These are phyloP conservation scores for Helicostylum pulchrum DNA, from an alignment of 192 early-diverging fungal species.

Conservation along the genomic window DNA sequence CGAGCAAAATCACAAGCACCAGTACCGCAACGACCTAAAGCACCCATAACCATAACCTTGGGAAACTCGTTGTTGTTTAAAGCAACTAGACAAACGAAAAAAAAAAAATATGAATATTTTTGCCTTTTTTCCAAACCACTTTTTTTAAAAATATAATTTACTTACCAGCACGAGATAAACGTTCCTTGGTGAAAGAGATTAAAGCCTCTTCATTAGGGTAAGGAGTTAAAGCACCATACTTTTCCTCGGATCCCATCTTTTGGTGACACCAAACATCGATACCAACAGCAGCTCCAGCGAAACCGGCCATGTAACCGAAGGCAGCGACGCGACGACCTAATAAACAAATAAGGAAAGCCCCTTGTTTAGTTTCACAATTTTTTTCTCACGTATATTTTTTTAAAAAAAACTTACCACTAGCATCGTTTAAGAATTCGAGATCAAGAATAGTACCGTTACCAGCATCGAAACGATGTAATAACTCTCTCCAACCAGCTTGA, in stretches of 20 bases:
- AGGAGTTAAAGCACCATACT: slow-evolving; percentile 75
- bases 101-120: neutral
- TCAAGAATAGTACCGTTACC: slow-evolving; percentile 89
- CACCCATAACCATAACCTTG: slow-evolving; percentile 96
- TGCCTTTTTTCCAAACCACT: neutral
- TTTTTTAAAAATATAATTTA: neutral
- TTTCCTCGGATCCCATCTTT: slow-evolving; percentile 47
- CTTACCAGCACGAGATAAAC: slow-evolving; percentile 58
- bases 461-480: slow-evolving; percentile 77
- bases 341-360: neutral
- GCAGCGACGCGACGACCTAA: slow-evolving; percentile 88
- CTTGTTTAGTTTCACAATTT: neutral
- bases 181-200: slow-evolving; percentile 65
- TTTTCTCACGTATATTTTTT: neutral
- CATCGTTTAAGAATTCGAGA: slow-evolving; percentile 91
- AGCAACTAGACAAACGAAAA: slow-evolving; percentile 25
- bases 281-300: slow-evolving; percentile 89
- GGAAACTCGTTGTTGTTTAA: slow-evolving; percentile 64
- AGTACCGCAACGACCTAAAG: slow-evolving; percentile 89
- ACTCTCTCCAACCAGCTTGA: slow-evolving; percentile 91
- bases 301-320: slow-evolving; percentile 96
- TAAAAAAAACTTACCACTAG: slow-evolving; percentile 39
- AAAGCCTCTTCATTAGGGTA: slow-evolving; percentile 83
- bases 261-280: slow-evolving; percentile 91
- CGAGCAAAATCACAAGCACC: slow-evolving; percentile 84